Conservation (phyloP, 140 eudicot species). For the Anethum foeniculum region DNA sequence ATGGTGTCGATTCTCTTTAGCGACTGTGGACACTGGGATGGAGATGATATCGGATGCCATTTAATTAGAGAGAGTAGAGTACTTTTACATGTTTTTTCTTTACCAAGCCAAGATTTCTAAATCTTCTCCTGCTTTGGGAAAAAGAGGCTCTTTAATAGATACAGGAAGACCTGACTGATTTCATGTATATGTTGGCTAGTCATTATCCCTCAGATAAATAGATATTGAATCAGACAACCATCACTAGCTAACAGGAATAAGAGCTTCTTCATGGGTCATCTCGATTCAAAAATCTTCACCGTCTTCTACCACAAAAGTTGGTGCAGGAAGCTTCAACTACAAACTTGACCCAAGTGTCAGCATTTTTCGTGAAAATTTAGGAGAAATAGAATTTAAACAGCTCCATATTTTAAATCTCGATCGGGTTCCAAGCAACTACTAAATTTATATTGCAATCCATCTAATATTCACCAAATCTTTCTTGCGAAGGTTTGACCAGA, state of each 20-base stretch:
- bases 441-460: too few species aligned
- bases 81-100: slow-evolving; percentile 43
- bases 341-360: slow-evolving; percentile 22
- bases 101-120: slow-evolving; percentile 86
- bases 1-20: slow-evolving; percentile 48
- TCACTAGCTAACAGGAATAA: slow-evolving; percentile 19
- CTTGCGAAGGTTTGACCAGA: too few species aligned
- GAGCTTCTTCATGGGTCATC: slow-evolving; percentile 18
- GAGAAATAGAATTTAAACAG: too few species aligned
- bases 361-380: not conserved
- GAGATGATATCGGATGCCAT: slow-evolving; percentile 67
- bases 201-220: slow-evolving; percentile 35
- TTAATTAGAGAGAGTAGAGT: slow-evolving; percentile 61
- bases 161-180: slow-evolving; percentile 43
- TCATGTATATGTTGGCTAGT: slow-evolving; percentile 26
- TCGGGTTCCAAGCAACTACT: too few species aligned
- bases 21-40: slow-evolving; percentile 58
- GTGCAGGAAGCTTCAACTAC: slow-evolving; percentile 45
- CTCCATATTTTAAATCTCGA: too few species aligned
- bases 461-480: too few species aligned
- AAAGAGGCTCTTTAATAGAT: slow-evolving; percentile 21
- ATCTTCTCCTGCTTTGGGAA: slow-evolving; percentile 55
- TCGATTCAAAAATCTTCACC: slow-evolving; percentile 21
- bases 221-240: slow-evolving; percentile 45
- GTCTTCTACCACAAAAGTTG: slow-evolving; percentile 38